A percentile compares a stretch with the other conserved stretches of the same genome.
Evolutionary conservation across 2,329 filamentous ascomycete genomes (phyloP).

Genomic region (Thielaviopsis punctulata): DNA sequence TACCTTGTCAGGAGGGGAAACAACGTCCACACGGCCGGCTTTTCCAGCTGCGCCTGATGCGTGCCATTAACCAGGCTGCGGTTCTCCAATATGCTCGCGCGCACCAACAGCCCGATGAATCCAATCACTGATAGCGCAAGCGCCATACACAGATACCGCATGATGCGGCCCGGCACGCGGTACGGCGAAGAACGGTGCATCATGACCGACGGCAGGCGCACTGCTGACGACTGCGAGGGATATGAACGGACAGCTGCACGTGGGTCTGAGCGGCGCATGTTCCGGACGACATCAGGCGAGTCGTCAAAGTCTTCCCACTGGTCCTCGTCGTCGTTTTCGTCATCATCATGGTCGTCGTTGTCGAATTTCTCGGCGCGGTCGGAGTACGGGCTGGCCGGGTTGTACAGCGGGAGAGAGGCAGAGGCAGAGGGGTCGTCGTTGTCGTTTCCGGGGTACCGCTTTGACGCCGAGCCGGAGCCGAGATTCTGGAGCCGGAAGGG

Average conservation of each 20-base stretch:
- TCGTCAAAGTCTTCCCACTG: slow-evolving; percentile 7
- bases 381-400: slow-evolving; percentile 26
- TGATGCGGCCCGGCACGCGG: slow-evolving; percentile 52
- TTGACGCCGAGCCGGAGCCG: neutral
- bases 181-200: slow-evolving; percentile 32
- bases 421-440: slow-evolving; percentile 22
- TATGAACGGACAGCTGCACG: slow-evolving; percentile 3
- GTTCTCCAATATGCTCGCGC: slow-evolving; percentile 56
- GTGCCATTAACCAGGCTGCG: slow-evolving; percentile 37
- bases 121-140: slow-evolving; percentile 53
- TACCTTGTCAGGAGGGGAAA: slow-evolving; percentile 79
- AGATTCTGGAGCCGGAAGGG: slow-evolving; percentile 4
- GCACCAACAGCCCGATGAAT: slow-evolving; percentile 59
- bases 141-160: slow-evolving; percentile 60
- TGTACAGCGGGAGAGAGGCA: slow-evolving; percentile 14
- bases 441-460: slow-evolving; percentile 18
- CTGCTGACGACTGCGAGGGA: neutral
- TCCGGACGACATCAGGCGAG: neutral
- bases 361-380: slow-evolving; percentile 13
- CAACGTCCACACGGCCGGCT: slow-evolving; percentile 57
- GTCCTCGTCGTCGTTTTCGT: neutral
- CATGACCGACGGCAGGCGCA: slow-evolving; percentile 18
- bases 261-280: neutral
- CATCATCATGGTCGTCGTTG: slow-evolving; percentile 1
- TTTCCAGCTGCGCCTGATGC: slow-evolving; percentile 18